Evolutionary conservation across 768 basidiomycete species (phyloP), one percentile per base, ranked within the genome.

Genomic region (Melanogaster broomeanus): DNA sequence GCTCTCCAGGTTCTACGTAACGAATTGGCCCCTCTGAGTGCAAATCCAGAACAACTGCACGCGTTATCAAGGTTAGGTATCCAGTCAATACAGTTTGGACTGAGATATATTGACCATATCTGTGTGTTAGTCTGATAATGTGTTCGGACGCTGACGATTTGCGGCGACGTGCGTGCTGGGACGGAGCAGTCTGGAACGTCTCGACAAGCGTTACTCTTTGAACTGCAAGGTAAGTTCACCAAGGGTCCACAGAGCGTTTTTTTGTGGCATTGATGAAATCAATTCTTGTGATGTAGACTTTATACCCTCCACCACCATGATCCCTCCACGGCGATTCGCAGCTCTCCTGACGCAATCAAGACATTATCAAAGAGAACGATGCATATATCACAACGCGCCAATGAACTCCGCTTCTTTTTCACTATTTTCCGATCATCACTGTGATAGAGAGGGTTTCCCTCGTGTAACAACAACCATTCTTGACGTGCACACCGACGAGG

Each of bases 301-400:
- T 72, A 92, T 98, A 62, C 91, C 95, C 9, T 86, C 95, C 7
- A 83, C 89, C 18, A 77, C 93, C 47, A 97, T 98, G 92, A 85
- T 98, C 42, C 97, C 96, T 22, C 87, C 88, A 56, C 83, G 88
- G 42, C 89, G 97, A 40, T 87, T 98, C 51, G 78, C 85, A 15
- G 82, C 90, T 8, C 79, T 99, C 19, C 77, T 99, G 34, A 80
- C 89, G 34, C 95, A 98, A 72, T 89, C 96, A 51, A 81, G 85
- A 49, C 69, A 77, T 58, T 80, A 88, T 69, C 97, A 99, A 70
- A 83, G 84, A 54, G 77, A 83, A 49, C 80, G 78, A 48, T 98
- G 95, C 70, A 69, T 90, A 61, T 98, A 93, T 73, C 94, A 98
- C 73, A 93, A 92, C 61, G 76, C 80, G 49, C 84, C 81, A 19